Conservation (phyloP, 768 basidiomycete species). For the Russula virescens region DNA sequence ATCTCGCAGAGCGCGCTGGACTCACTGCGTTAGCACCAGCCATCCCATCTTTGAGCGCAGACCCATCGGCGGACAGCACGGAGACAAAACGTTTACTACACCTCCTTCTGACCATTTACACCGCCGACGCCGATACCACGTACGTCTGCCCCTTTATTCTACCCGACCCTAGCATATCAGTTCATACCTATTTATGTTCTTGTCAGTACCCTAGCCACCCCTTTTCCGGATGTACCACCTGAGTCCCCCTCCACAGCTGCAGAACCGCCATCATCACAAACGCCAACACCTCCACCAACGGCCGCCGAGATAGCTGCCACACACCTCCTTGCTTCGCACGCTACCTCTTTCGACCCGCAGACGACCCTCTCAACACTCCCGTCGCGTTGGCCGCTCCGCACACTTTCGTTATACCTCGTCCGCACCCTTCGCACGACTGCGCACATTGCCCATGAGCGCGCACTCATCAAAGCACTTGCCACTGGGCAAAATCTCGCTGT, state of each 20-base stretch:
- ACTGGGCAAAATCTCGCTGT: conserved; percentile 73
- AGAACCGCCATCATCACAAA: too few relatives aligned
- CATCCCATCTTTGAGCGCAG: conserved; percentile 37
- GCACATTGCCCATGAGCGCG: conserved; percentile 62
- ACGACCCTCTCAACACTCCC: conserved; percentile 70
- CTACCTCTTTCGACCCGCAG: conserved; percentile 76
- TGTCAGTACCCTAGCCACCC: background rate
- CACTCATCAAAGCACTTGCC: conserved; percentile 72
- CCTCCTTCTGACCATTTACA: conserved; percentile 75
- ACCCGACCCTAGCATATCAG: background rate
- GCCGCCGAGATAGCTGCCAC: background rate
- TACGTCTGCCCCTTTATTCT: background rate
- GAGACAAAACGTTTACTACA: conserved; percentile 56
- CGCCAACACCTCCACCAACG: background rate
- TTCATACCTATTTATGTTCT: background rate
- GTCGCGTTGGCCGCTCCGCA: conserved; percentile 68
- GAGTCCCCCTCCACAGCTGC: background rate
- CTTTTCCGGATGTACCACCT: background rate
- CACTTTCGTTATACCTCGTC: conserved; percentile 33
- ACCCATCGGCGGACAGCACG: conserved; percentile 45
- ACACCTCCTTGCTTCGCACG: conserved; percentile 52
- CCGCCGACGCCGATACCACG: conserved; percentile 63
- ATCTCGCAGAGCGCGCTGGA: conserved; percentile 43
- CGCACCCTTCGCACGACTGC: conserved; percentile 4
- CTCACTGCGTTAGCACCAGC: conserved; percentile 48